Evolutionary conservation across 1,284 basidiomycete genomes (phyloP), one percentile per base, ranked within the genome.

Genomic region (Hemileia vastatrix): DNA sequence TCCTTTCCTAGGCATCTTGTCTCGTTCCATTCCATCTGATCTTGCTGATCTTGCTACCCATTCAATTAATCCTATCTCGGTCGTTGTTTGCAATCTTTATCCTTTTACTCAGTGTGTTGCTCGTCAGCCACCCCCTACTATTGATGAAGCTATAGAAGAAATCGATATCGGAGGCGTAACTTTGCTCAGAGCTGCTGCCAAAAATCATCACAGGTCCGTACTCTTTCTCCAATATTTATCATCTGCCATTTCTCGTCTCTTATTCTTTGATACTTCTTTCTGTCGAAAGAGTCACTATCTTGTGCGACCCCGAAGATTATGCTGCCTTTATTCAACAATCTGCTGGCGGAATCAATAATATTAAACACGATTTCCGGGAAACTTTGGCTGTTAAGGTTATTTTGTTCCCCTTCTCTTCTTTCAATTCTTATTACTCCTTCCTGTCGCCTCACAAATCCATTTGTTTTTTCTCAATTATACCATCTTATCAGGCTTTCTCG

Each of bases 161-260:
- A 88, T 99, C 70, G 95, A 99, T 78, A 98, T 98, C 67, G 95
- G 95, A 4, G 95, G 95, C 52, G 95, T 99, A 47, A 98, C 95
- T 1, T 86, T 99, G 23, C 85, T 98, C 56, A 88, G 95, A 62
- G 95, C 95, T 5, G 95, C 93, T 4, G 95, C 95, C 64, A 99
- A 99, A 80, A 99, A 99, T 79, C 95, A 98, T 79, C 87, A 83
- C 65, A 71, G 68, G 68, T 69, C 8, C 40, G 65, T 64, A 24
- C 21, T 57, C n/a, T 11, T 32, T 5, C 5, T 8, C 5, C 19
- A 50, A 31, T 36, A 32, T 4, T 24, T 52, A 32, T 24, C 32
- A 49, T 1, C 48, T 27, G 8, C 15, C 19, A 13, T n/a, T 43
- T 8, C 1, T 43, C 48, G 21, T 54, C 47, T 8, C 27, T 23